phyloP scores from a whole-genome alignment of 805 yeast species.

The Saccharomyces cerevisiae region DNA sequence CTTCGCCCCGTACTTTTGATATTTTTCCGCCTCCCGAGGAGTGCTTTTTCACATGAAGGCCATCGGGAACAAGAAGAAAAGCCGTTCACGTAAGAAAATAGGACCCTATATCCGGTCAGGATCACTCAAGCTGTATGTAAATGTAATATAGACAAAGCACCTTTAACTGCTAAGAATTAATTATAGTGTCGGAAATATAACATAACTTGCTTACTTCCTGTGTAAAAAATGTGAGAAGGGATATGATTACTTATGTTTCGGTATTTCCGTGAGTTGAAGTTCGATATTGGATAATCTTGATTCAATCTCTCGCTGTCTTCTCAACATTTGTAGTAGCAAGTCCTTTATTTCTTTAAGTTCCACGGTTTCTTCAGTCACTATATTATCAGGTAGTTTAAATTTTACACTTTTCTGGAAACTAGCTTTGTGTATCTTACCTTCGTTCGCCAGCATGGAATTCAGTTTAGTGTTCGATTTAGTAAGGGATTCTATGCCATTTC shows the following conservation, averaged over 20 bases:
- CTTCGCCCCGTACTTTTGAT: neutral
- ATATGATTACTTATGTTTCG: constrained; percentile 11
- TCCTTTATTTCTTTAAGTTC: constrained; percentile 9
- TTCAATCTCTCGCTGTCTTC: constrained; percentile 14
- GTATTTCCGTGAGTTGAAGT: constrained; percentile 2
- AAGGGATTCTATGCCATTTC: neutral
- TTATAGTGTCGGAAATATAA: neutral
- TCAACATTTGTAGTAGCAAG: constrained; percentile 7
- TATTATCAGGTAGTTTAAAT: constrained; percentile 19
- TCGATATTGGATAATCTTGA: constrained; percentile 5
- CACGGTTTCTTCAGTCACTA: constrained; percentile 3
- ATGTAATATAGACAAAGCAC: neutral
- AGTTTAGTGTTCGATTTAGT: neutral
- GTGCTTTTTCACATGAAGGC: neutral
- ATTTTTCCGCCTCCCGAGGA: constrained; percentile 1
- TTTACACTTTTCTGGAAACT: constrained; percentile 24
- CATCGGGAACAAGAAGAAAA: neutral
- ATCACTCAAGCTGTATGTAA: neutral
- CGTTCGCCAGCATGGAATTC: constrained; percentile 3
- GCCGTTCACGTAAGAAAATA: neutral
- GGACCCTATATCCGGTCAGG: neutral
- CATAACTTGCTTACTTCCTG: neutral
- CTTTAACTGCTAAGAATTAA: neutral
- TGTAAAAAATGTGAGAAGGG: neutral
- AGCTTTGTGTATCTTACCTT: constrained; percentile 1